Percentiles rank a stretch among this genome's conserved stretches.
Evolutionary conservation across 139 green algal species (phyloP).

Genomic region (Nannochloris sp.): DNA sequence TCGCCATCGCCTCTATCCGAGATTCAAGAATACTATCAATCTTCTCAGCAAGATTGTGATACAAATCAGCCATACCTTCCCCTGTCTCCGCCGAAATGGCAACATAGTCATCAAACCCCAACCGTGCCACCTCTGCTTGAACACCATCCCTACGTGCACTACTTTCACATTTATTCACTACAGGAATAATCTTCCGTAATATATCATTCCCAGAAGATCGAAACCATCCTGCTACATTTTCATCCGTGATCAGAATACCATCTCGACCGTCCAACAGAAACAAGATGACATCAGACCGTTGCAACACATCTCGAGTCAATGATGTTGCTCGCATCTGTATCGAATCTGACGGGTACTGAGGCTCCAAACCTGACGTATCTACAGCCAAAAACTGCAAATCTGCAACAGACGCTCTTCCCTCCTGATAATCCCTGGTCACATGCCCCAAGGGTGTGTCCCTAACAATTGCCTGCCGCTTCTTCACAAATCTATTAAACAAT

Average conservation of each 20-base stretch:
- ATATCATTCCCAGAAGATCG: constrained; percentile 2
- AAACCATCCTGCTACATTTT: constrained; percentile 68
- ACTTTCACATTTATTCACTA: constrained; percentile 84
- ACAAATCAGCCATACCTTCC: constrained; percentile 84
- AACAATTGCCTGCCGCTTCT: constrained; percentile 59
- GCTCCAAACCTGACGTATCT: constrained; percentile 88
- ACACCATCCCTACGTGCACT: constrained; percentile 6
- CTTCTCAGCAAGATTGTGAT: constrained; percentile 30
- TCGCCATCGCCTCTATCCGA: background rate
- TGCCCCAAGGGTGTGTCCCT: constrained; percentile 81
- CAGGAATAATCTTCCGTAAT: constrained; percentile 41
- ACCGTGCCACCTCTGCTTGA: constrained; percentile 23
- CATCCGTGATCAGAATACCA: constrained; percentile 49
- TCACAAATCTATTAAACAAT: constrained; percentile 77
- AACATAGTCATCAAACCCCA: constrained; percentile 76
- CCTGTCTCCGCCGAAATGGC: constrained; percentile 75
- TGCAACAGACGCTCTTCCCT: constrained; percentile 57
- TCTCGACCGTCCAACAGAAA: constrained; percentile 67
- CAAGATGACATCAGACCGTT: constrained; percentile 46
- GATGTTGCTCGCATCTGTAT: constrained; percentile 56
- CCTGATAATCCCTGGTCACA: constrained; percentile 84
- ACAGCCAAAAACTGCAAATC: constrained; percentile 75
- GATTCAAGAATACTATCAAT: constrained; percentile 13
- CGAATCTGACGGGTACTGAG: constrained; percentile 19
- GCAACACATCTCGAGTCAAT: constrained; percentile 50